Evolutionary conservation across 1,284 basidiomycete genomes (phyloP).

Genomic region (Pterulicium gracile): DNA sequence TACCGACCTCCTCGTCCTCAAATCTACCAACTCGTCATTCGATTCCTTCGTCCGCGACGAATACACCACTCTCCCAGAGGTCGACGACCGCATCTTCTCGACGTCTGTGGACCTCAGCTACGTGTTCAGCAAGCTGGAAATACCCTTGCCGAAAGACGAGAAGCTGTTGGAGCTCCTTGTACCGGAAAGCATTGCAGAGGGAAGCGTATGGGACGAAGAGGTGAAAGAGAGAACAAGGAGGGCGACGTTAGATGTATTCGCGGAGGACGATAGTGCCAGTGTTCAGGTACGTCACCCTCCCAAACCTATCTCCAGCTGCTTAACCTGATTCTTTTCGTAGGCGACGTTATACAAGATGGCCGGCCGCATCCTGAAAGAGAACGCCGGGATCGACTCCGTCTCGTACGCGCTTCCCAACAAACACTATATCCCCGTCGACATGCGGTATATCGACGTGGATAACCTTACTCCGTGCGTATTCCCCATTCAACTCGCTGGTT

Average conservation of each 20-base stretch:
- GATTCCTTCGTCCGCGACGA: conserved; percentile 78
- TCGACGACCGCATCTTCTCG: conserved; percentile 82
- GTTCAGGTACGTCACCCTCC: conserved; percentile 58
- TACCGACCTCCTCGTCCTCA: conserved; percentile 77
- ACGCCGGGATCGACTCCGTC: conserved; percentile 50
- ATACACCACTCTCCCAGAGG: conserved; percentile 77
- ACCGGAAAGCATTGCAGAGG: conserved; percentile 32
- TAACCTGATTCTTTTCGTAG: conserved; percentile 24
- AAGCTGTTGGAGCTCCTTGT: conserved; percentile 37
- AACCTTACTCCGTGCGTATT: conserved; percentile 30
- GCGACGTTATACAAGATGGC: conserved; percentile 91
- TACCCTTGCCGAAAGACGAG: conserved; percentile 35
- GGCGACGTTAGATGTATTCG: conserved; percentile 77
- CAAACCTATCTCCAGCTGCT: conserved; percentile 4
- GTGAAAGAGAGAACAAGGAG: conserved; percentile 49
- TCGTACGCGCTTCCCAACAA: conserved; percentile 86
- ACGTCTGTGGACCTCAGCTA: conserved; percentile 74
- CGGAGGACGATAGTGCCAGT: conserved; percentile 79
- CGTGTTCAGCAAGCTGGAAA: conserved; percentile 40
- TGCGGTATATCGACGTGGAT: conserved; percentile 49
- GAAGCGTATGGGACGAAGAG: conserved; percentile 52
- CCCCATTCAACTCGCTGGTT: conserved; percentile 3
- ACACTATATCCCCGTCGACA: conserved; percentile 82
- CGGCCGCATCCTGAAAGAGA: conserved; percentile 58
- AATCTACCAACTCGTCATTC: conserved; percentile 84